Base-by-base conservation (phyloP, 495 filamentous ascomycete genomes). In the Penicillium subrubescens region DNA sequence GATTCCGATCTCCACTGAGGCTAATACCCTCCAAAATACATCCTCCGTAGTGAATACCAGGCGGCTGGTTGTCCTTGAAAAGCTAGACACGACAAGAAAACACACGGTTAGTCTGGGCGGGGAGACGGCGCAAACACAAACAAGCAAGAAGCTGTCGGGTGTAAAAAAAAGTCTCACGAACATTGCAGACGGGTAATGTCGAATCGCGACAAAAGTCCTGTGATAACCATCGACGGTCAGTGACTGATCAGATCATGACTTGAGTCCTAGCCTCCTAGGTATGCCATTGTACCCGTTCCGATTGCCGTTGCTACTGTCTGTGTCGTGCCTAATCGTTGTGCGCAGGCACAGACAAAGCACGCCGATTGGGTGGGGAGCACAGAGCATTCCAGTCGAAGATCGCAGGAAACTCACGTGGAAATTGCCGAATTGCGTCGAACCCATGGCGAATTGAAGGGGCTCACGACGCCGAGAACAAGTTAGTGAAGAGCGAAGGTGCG, bases 171-270 rank as follows among this genome's bases (percentile, higher is more conserved):
- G 64, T 65, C 27, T 44, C 60, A 88, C 94, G 65, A 86, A 98
- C 94, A 86, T 97, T 97, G 87, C 94, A 97, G 67, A 97, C 87
- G 66, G 95, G 95, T 72, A 99, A 83, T 65, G 94, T 97, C 66
- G 93, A 93, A 81, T 97, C 92, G 71, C 91, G 90, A 88, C 95
- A 99, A 76, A 99, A 97, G 80, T 95, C 82, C 91, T 96, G 70
- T 75, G 65, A 68, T 56, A 70, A 56, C 52, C 56, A 37, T 8
- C 31, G 25, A 56, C 59, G 71, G 64, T 75, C 56, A 78, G 65
- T 61, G 12, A 29, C 33, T 39, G 31, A 23, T 56, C 17, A 21
- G 31, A 23, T 56, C 17, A 21, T 25, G n/a, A 21, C 53, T 11
- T n/a, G 11, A 11, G 14, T 33, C 12, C 51, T 17, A 21, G 2